These are phyloP conservation scores for Globisporangium barbulae DNA, from an alignment of 352 stramenopile genomes.

Conservation along the genomic window DNA sequence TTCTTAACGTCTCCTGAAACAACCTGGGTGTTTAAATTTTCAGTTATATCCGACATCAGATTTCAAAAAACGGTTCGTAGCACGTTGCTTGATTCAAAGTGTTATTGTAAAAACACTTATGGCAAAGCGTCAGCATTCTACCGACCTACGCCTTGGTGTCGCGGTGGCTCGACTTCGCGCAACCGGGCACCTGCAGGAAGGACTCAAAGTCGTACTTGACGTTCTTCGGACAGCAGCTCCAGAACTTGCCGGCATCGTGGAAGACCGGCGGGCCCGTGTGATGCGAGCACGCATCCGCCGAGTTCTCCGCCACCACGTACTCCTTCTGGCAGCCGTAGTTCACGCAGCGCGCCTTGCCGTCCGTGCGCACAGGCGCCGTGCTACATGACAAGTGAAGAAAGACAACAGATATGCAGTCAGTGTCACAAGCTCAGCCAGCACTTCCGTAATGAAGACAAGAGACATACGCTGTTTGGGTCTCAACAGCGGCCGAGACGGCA, in stretches of 20 bases:
- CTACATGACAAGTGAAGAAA: constrained; percentile 9
- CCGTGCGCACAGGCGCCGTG: constrained; percentile 46
- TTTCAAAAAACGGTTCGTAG: too few relatives aligned
- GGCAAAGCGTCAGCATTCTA: too few relatives aligned
- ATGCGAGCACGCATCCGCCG: constrained; percentile 67
- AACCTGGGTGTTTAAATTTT: too few relatives aligned
- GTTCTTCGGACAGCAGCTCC: constrained; percentile 90
- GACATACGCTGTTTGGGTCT: constrained; percentile 47
- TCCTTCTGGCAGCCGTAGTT: constrained; percentile 92
- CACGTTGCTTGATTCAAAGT: too few relatives aligned
- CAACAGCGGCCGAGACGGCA: constrained; percentile 65
- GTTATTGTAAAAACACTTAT: too few relatives aligned
- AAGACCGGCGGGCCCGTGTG: constrained; percentile 89
- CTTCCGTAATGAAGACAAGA: neutral
- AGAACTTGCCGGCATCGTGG: constrained; percentile 93
- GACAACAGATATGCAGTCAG: constrained; percentile 2
- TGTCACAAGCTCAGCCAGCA: neutral
- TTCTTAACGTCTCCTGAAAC: too few relatives aligned
- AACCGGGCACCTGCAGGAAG: constrained; percentile 89
- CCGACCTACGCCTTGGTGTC: constrained; percentile 45
- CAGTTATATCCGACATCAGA: too few relatives aligned
- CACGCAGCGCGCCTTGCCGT: constrained; percentile 89
- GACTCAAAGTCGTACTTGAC: constrained; percentile 95
- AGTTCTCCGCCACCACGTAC: constrained; percentile 89
- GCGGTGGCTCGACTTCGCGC: constrained; percentile 76